phyloP scores from a whole-genome alignment of 345 rosid species.

The Leavenworthia alabamica region DNA sequence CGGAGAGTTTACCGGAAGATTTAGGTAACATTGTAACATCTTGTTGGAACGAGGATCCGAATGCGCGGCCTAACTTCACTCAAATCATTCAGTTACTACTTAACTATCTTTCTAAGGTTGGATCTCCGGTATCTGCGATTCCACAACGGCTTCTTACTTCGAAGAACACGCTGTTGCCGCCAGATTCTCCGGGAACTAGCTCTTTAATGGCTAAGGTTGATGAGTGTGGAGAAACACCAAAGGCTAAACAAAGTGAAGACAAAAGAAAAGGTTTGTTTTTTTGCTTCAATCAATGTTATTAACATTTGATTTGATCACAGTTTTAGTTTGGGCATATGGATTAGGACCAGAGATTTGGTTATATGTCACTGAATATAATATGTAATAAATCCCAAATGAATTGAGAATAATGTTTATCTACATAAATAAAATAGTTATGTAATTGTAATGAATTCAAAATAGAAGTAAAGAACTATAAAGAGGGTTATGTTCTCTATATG shows the following conservation, averaged over 20 bases:
- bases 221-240: slow-evolving; percentile 64
- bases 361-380: slow-evolving; percentile 3
- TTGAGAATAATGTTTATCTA: background rate
- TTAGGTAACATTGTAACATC: slow-evolving; percentile 69
- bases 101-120: slow-evolving; percentile 50
- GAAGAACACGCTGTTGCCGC: slow-evolving; percentile 60
- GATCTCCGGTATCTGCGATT: slow-evolving; percentile 50
- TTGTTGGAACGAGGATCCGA: slow-evolving; percentile 92
- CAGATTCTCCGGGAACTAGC: slow-evolving; percentile 91
- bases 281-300: slow-evolving; percentile 82
- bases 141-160: slow-evolving; percentile 54
- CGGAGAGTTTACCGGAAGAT: slow-evolving; percentile 73
- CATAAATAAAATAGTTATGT: slow-evolving; percentile 14
- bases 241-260: slow-evolving; percentile 42
- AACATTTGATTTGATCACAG: slow-evolving; percentile 15
- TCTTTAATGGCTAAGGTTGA: slow-evolving; percentile 71
- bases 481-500: background rate
- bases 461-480: too few relatives aligned
- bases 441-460: slow-evolving; percentile 19
- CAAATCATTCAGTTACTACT: slow-evolving; percentile 80
- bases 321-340: too few relatives aligned
- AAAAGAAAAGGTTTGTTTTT: slow-evolving; percentile 62
- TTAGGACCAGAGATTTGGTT: slow-evolving; percentile 21
- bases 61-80: slow-evolving; percentile 75
- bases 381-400: slow-evolving; percentile 5